phyloP scores from a whole-genome alignment of 495 filamentous ascomycete species.

The Pseudevernia furfuracea region DNA sequence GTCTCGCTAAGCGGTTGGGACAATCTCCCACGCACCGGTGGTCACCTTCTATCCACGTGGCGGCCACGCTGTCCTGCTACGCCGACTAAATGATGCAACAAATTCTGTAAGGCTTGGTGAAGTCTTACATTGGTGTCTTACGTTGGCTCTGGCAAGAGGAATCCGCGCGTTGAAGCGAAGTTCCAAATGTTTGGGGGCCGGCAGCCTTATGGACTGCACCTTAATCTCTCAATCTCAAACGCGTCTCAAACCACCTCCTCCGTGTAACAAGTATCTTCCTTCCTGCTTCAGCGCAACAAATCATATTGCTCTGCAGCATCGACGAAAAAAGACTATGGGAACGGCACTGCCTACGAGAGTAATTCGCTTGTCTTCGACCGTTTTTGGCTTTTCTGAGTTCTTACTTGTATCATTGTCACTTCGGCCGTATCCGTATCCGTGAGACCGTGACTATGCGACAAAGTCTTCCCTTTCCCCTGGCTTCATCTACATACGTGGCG shows the following conservation, averaged over 20 bases:
- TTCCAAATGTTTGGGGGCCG: constrained; percentile 1
- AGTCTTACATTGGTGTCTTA: too few species aligned
- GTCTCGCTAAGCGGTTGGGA: background rate
- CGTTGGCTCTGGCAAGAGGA: too few species aligned
- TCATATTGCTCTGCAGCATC: background rate
- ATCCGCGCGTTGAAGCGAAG: background rate
- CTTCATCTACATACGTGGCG: background rate
- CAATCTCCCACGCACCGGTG: background rate
- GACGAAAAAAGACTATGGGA: background rate
- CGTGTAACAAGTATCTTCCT: background rate
- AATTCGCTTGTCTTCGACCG: background rate
- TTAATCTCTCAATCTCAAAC: background rate
- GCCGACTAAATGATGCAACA: too few species aligned
- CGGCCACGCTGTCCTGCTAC: background rate
- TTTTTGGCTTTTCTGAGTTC: background rate
- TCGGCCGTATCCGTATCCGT: background rate
- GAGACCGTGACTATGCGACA: background rate
- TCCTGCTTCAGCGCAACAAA: background rate
- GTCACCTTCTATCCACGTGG: background rate
- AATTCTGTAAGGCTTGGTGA: too few species aligned
- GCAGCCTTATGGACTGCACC: background rate
- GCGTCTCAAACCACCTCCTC: background rate
- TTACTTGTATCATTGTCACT: background rate
- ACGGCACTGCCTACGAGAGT: background rate
- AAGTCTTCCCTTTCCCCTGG: background rate